A percentile compares a stretch with the other conserved stretches of the same genome.
These are phyloP conservation scores for Avena sativa DNA, from an alignment of 176 grass and related monocot species.

Conservation along the genomic window DNA sequence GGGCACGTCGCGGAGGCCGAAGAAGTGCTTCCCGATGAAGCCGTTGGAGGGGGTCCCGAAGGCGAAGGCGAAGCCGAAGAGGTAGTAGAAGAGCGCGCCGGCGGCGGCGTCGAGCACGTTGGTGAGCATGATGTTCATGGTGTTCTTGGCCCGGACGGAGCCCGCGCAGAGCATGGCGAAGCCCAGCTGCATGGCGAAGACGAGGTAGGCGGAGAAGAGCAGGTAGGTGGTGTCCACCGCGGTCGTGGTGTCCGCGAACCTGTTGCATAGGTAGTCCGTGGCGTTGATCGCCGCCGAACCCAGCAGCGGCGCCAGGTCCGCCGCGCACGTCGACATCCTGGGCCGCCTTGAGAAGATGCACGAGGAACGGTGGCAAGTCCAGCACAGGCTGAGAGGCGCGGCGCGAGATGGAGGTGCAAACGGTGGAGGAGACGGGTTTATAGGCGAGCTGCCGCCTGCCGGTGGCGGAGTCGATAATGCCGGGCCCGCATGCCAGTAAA, in stretches of 20 bases:
- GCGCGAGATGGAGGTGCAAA: not conserved
- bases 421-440: constrained; percentile 40
- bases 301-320: constrained; percentile 53
- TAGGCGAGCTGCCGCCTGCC: constrained; percentile 21
- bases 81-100: constrained; percentile 87
- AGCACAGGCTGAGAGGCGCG: not conserved
- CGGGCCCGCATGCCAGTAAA: constrained; percentile 19
- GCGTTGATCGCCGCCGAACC: constrained; percentile 56
- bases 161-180: constrained; percentile 94
- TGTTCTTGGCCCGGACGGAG: constrained; percentile 93
- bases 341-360: not conserved
- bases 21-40: constrained; percentile 87
- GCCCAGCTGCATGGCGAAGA: constrained; percentile 92
- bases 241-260: constrained; percentile 61
- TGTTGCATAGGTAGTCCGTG: constrained; percentile 63
- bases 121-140: constrained; percentile 95
- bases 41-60: constrained; percentile 79
- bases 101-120: constrained; percentile 89
- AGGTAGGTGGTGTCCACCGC: constrained; percentile 83
- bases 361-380: not conserved
- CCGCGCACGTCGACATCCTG: constrained; percentile 55
- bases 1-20: constrained; percentile 59
- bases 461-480: constrained; percentile 5
- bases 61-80: constrained; percentile 94
- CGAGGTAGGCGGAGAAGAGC: constrained; percentile 91